A percentile compares a stretch with the other conserved stretches of the same genome.
Conservation (phyloP, 768 basidiomycete species). For the Trametes cubensis region DNA sequence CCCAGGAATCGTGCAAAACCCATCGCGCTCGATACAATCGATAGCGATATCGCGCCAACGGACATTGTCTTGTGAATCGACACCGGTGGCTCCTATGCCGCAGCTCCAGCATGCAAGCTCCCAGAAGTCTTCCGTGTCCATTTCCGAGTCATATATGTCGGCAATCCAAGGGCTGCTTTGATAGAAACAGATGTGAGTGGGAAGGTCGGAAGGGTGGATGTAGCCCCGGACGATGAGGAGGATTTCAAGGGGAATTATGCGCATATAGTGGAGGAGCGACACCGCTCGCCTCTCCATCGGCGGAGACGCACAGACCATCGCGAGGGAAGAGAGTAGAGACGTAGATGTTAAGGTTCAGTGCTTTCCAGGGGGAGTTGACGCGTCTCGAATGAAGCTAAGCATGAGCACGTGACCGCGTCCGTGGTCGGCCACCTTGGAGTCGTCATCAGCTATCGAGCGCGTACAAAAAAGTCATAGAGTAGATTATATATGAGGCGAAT, state of each 20-base stretch:
- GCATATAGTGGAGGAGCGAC: no score
- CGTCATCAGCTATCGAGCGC: no score
- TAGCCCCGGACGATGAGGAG: slow-evolving; percentile 7
- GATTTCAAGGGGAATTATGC: slow-evolving; percentile 6
- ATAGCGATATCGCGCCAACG: slow-evolving; percentile 16
- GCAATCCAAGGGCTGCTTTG: background rate
- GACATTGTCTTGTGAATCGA: background rate
- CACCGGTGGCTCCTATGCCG: background rate
- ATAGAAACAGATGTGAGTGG: slow-evolving; percentile 21
- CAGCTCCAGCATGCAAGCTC: slow-evolving; percentile 2
- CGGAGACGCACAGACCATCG: no score
- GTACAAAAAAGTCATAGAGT: no score
- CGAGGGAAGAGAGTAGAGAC: no score
- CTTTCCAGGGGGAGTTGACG: no score
- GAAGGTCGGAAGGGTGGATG: slow-evolving; percentile 11
- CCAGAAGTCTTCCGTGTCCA: slow-evolving; percentile 3
- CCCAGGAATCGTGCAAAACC: slow-evolving; percentile 13
- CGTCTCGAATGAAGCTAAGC: no score
- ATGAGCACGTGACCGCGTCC: no score
- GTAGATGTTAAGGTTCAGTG: no score
- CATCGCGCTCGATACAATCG: slow-evolving; percentile 6
- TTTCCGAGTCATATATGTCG: background rate
- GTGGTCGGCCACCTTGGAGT: no score
- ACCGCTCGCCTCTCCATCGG: no score
- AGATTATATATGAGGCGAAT: no score